These are phyloP conservation scores for Oropetium thomaeum DNA, from an alignment of 176 grass and related monocot genomes.

Conservation along the genomic window DNA sequence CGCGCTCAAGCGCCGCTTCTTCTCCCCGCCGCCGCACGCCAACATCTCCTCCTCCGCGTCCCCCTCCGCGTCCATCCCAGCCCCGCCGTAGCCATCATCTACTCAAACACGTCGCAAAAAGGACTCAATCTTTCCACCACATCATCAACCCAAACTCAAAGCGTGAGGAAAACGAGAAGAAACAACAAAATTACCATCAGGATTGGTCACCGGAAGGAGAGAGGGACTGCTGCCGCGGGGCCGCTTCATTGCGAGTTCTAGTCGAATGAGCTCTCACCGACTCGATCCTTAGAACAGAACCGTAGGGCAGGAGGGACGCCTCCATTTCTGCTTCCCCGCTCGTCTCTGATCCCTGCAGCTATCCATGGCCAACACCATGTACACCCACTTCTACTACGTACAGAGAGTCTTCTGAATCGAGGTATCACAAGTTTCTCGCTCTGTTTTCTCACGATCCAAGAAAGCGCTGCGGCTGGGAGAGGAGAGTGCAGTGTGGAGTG, in stretches of 20 bases:
- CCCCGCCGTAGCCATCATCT: constrained; percentile 40
- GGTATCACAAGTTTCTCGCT: not conserved
- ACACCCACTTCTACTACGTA: not conserved
- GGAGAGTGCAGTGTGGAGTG: constrained; percentile 28
- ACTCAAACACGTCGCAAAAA: not conserved
- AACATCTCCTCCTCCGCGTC: constrained; percentile 44
- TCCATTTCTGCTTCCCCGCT: constrained; percentile 20
- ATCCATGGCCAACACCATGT: constrained; percentile 26
- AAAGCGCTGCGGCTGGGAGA: not conserved
- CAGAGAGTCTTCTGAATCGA: not conserved
- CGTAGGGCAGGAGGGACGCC: not conserved
- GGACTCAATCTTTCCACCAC: not conserved
- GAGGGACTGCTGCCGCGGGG: constrained; percentile 21
- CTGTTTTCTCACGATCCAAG: constrained; percentile 38
- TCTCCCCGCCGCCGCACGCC: constrained; percentile 54
- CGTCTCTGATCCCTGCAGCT: constrained; percentile 15
- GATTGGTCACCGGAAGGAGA: constrained; percentile 15
- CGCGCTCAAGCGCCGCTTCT: constrained; percentile 77
- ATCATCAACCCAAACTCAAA: not conserved
- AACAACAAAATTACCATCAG: constrained; percentile 9
- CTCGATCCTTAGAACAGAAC: not conserved
- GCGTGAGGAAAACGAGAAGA: not conserved
- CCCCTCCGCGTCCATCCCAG: constrained; percentile 37
- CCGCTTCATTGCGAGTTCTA: constrained; percentile 38
- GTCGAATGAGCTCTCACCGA: not conserved